phyloP scores from a whole-genome alignment of 129 eudicot species.

The Flaveria robusta region DNA sequence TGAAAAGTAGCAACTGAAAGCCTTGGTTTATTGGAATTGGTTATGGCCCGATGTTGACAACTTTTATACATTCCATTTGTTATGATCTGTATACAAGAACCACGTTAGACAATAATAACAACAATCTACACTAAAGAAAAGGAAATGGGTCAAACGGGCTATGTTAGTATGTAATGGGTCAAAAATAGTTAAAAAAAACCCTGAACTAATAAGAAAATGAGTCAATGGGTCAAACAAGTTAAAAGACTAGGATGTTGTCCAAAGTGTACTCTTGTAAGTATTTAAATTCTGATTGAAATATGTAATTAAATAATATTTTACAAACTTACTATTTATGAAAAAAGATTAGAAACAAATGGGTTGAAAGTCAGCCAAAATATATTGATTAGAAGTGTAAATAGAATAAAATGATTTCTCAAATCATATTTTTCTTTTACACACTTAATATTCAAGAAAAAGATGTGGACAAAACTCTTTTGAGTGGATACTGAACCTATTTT shows the following conservation, averaged over 20 bases:
- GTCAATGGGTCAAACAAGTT: background rate
- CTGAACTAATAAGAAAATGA: background rate
- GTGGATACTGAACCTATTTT: background rate
- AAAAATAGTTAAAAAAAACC: background rate
- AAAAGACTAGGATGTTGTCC: background rate
- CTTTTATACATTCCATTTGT: slow-evolving; percentile 88
- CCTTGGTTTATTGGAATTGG: slow-evolving; percentile 63
- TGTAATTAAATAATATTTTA: background rate
- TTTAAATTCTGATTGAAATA: background rate
- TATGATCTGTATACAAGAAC: slow-evolving; percentile 54
- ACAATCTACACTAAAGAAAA: background rate
- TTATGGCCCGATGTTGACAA: slow-evolving; percentile 76
- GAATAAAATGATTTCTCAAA: background rate
- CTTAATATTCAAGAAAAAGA: background rate
- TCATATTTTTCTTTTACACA: background rate
- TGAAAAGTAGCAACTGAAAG: slow-evolving; percentile 94
- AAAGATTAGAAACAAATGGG: background rate
- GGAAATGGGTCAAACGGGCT: background rate
- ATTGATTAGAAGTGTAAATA: background rate
- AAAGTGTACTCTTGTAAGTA: background rate
- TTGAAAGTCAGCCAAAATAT: background rate
- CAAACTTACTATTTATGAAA: background rate
- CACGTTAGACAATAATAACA: background rate
- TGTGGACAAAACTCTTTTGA: background rate
- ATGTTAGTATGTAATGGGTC: background rate